Evolutionary conservation across 352 stramenopile species (phyloP), one percentile per base, ranked within the genome.

Genomic region (Globisporangium abappressorium): DNA sequence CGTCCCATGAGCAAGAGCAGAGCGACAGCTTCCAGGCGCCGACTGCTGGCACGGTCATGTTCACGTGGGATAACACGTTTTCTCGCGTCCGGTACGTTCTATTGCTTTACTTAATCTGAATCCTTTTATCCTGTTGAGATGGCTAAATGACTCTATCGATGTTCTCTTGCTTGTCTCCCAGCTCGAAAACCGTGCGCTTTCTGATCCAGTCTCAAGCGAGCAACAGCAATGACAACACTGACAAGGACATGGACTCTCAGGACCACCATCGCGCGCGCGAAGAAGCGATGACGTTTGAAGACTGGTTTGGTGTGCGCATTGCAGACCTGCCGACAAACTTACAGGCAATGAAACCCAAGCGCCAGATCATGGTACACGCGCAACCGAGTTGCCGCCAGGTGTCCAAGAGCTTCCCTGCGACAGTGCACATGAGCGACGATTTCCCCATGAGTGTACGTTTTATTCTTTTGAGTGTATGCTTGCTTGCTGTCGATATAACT

Each of bases 31-130:
- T 84, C 47, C 58, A 70, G 30, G 56, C 81, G 22, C 46, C 57
- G 9, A 68, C 2, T 36, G 55, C 70, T 8, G 79, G 83, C 2
- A 91, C 78, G 7, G 64, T 88, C 54, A 65, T 84, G 26, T 75
- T 89, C 59, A 89, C 68, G 26, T 91, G 83, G 83, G 77, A 89
- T 64, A 91, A 91, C 65, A 77, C 68, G 7, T 89, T 81, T 58
- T 91, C 83, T 0, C 57, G 76, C 15, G 71, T 89, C 46, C 76
- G 81, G 83, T 91, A 68, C 43, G 77, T 56, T 56, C 38, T 24
- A 43, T 22, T 34, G 3, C 1, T 33, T 18, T 7, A n/a, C 15
- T 49, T n/a, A 5, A 49, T 49, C 18, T 49, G 5, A 49, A 49
- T 49, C 18, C 15, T 15, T n/a, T 22, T 58, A 4, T 47, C 20